phyloP scores from a whole-genome alignment of 2,329 filamentous ascomycete species.

The Blastomyces gilchristii region DNA sequence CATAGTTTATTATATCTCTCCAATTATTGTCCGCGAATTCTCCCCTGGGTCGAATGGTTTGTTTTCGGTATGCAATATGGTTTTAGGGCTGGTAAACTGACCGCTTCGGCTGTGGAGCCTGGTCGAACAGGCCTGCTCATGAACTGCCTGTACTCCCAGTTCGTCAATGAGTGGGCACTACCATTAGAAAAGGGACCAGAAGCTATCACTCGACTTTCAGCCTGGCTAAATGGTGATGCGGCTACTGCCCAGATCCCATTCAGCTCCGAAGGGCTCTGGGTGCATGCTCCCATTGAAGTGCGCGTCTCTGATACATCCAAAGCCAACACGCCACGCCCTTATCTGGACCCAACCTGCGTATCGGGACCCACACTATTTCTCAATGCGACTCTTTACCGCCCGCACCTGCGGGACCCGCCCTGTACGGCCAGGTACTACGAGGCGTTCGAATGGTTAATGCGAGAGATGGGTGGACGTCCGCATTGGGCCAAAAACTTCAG shows the following conservation, averaged over 20 bases:
- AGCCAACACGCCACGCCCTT: slow-evolving; percentile 45
- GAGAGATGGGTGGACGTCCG: slow-evolving; percentile 66
- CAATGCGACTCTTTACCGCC: slow-evolving; percentile 80
- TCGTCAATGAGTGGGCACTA: slow-evolving; percentile 96
- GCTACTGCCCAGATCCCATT: slow-evolving; percentile 68
- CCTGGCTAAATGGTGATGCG: slow-evolving; percentile 71
- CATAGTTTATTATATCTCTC: slow-evolving; percentile 78
- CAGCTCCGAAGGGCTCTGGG: slow-evolving; percentile 65
- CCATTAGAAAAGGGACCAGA: slow-evolving; percentile 79
- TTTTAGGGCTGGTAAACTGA: slow-evolving; percentile 56
- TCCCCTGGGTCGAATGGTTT: slow-evolving; percentile 90
- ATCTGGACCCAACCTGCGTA: slow-evolving; percentile 60
- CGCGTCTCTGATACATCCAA: slow-evolving; percentile 62
- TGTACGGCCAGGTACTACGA: slow-evolving; percentile 71
- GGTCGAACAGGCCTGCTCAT: slow-evolving; percentile 74
- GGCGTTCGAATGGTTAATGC: slow-evolving; percentile 86
- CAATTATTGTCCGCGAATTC: slow-evolving; percentile 64
- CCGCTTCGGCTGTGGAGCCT: slow-evolving; percentile 66
- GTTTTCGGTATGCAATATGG: slow-evolving; percentile 97
- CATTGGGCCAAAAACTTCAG: slow-evolving; percentile 93
- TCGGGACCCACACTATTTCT: slow-evolving; percentile 72
- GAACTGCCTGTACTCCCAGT: slow-evolving; percentile 98
- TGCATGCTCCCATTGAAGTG: slow-evolving; percentile 89
- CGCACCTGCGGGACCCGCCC: slow-evolving; percentile 67
- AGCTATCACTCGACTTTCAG: slow-evolving; percentile 68